phyloP scores from a whole-genome alignment of 192 early-diverging fungal genomes.

The Umbelopsis vinacea region DNA sequence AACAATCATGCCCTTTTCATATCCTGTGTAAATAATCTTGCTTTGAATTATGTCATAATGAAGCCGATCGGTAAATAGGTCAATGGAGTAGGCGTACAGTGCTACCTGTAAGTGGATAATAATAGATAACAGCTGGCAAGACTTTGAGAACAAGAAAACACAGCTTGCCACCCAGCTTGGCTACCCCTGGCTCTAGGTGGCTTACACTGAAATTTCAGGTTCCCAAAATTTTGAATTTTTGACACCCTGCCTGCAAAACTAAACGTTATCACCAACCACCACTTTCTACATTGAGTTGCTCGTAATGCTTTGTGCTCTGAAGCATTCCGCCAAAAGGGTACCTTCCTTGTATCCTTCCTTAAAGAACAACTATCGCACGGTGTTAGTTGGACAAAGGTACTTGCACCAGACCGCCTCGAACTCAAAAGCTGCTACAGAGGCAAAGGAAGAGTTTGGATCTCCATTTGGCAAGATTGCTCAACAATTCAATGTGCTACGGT shows the following conservation, averaged over 20 bases:
- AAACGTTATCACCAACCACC: neutral
- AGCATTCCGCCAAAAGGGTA: conserved; percentile 9
- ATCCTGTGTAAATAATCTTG: no score
- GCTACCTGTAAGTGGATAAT: no score
- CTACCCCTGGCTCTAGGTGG: conserved; percentile 16
- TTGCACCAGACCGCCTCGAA: conserved; percentile 9
- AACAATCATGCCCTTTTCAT: no score
- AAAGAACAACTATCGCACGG: neutral
- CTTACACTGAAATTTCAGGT: conserved; percentile 19
- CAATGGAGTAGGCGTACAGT: no score
- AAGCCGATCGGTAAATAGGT: no score
- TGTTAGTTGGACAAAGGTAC: neutral
- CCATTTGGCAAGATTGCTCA: conserved; percentile 35
- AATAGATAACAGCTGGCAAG: no score
- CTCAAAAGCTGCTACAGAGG: conserved; percentile 10
- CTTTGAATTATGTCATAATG: no score
- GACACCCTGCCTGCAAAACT: neutral
- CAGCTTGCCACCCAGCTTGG: neutral
- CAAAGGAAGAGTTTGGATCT: conserved; percentile 6
- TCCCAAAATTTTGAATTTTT: conserved; percentile 4
- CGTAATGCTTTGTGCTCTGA: conserved; percentile 13
- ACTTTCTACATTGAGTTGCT: neutral
- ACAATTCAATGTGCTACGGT: conserved; percentile 30
- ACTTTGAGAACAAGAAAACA: no score
- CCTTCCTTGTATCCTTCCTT: neutral